A percentile compares a stretch with the other conserved stretches of the same genome.
phyloP scores from a whole-genome alignment of 2,329 filamentous ascomycete species.

The Aureobasidium melanogenum region DNA sequence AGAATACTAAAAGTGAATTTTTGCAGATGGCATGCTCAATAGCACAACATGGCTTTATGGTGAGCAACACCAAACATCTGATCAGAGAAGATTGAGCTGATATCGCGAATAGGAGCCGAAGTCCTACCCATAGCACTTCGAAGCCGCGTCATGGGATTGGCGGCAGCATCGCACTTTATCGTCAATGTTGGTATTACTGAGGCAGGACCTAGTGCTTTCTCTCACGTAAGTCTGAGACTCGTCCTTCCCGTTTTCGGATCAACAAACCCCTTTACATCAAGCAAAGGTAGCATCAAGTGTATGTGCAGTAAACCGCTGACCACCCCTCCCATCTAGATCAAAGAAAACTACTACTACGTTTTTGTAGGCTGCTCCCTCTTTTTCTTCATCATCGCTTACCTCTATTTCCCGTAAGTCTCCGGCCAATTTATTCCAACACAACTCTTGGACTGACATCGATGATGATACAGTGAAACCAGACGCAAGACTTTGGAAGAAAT shows the following conservation, averaged over 20 bases:
- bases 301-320: not conserved
- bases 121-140: slow-evolving; percentile 45
- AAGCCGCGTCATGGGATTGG: slow-evolving; percentile 48
- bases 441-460: too few species aligned
- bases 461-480: slow-evolving; percentile 21
- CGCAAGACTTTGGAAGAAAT: slow-evolving; percentile 26
- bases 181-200: slow-evolving; percentile 39
- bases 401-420: slow-evolving; percentile 42
- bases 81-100: not conserved
- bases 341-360: slow-evolving; percentile 54
- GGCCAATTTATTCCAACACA: too few species aligned
- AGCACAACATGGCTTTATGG: slow-evolving; percentile 49
- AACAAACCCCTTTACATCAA: not conserved
- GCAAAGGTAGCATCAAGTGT: not conserved
- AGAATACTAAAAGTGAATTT: not conserved
- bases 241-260: not conserved
- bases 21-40: slow-evolving; percentile 43
- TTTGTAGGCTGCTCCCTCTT: slow-evolving; percentile 46
- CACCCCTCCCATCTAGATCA: slow-evolving; percentile 36
- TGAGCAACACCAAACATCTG: not conserved
- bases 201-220: slow-evolving; percentile 21
- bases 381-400: slow-evolving; percentile 44
- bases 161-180: slow-evolving; percentile 40
- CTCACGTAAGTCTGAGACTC: not conserved
- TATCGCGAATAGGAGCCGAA: slow-evolving; percentile 31